A percentile compares a stretch with the other conserved stretches of the same genome.
Evolutionary conservation across 768 basidiomycete genomes (phyloP).

Genomic region (Tulasnella sp.): DNA sequence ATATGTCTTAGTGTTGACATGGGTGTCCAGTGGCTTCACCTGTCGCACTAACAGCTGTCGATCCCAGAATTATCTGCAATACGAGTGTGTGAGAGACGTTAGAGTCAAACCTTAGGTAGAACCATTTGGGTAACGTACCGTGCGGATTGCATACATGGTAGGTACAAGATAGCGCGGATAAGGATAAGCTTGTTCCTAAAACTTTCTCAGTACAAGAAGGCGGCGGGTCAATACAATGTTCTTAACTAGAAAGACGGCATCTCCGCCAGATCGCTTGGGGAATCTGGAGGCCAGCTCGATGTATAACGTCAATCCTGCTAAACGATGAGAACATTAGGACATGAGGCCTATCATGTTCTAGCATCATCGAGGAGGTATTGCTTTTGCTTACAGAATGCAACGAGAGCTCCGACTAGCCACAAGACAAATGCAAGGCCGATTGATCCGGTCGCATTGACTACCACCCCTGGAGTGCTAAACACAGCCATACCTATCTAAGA

Average conservation of each 20-base stretch:
- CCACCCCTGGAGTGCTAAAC: neutral
- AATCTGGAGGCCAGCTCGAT: neutral
- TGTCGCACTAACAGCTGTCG: neutral
- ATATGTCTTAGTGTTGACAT: neutral
- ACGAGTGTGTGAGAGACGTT: too few relatives aligned
- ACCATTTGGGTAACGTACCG: neutral
- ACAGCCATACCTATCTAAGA: neutral
- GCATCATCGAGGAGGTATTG: neutral
- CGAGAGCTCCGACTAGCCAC: neutral
- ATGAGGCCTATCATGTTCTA: too few relatives aligned
- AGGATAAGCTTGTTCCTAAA: conserved; percentile 6
- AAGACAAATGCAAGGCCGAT: neutral
- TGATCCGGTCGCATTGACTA: neutral
- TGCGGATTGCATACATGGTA: neutral
- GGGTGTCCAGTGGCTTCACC: too few relatives aligned
- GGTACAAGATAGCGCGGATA: neutral
- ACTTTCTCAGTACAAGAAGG: neutral
- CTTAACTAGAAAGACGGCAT: neutral
- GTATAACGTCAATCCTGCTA: neutral
- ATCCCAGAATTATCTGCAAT: too few relatives aligned
- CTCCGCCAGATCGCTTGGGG: neutral
- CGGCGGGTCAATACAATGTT: too few relatives aligned
- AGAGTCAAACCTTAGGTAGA: neutral
- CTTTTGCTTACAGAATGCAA: neutral
- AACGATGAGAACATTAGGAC: neutral